A percentile compares a stretch with the other conserved stretches of the same genome.
These are phyloP conservation scores for Ophiostoma montium DNA, from an alignment of 2,329 filamentous ascomycete genomes.

Conservation along the genomic window DNA sequence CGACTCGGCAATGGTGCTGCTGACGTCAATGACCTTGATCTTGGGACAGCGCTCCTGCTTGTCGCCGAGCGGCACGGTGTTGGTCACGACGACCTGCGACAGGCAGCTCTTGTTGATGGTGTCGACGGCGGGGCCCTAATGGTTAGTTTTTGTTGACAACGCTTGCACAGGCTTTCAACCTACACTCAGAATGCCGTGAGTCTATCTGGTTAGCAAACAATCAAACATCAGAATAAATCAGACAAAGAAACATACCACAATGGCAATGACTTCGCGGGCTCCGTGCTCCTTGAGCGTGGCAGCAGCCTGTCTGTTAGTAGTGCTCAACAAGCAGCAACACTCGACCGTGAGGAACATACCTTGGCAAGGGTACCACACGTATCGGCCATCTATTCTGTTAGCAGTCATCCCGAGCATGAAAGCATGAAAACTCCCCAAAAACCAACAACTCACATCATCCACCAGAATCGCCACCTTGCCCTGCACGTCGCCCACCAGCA, in stretches of 20 bases:
- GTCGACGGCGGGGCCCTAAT: constrained; percentile 79
- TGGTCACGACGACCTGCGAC: constrained; percentile 73
- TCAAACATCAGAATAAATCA: too few relatives aligned
- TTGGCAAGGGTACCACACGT: constrained; percentile 42
- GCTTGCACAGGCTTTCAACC: background rate
- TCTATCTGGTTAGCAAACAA: background rate
- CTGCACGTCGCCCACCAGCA: constrained; percentile 85
- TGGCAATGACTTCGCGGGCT: constrained; percentile 77
- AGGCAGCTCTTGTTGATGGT: constrained; percentile 68
- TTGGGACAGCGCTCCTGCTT: constrained; percentile 62
- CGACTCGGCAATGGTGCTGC: constrained; percentile 62
- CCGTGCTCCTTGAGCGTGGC: constrained; percentile 77
- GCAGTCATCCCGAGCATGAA: background rate
- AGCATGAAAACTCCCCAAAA: background rate
- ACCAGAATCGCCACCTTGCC: constrained; percentile 91
- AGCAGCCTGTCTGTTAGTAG: constrained; percentile 40
- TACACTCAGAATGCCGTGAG: constrained; percentile 14
- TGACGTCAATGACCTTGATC: constrained; percentile 84
- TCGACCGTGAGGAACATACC: too few relatives aligned
- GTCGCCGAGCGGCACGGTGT: constrained; percentile 68
- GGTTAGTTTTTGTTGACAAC: constrained; percentile 20
- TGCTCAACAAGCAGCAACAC: too few relatives aligned
- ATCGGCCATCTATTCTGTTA: constrained; percentile 13
- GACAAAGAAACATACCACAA: constrained; percentile 51
- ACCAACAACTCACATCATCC: constrained; percentile 13